Evolutionary conservation across 2,329 filamentous ascomycete genomes (phyloP), one percentile per base, ranked within the genome.

Genomic region (Scleromitrula shiraiana): DNA sequence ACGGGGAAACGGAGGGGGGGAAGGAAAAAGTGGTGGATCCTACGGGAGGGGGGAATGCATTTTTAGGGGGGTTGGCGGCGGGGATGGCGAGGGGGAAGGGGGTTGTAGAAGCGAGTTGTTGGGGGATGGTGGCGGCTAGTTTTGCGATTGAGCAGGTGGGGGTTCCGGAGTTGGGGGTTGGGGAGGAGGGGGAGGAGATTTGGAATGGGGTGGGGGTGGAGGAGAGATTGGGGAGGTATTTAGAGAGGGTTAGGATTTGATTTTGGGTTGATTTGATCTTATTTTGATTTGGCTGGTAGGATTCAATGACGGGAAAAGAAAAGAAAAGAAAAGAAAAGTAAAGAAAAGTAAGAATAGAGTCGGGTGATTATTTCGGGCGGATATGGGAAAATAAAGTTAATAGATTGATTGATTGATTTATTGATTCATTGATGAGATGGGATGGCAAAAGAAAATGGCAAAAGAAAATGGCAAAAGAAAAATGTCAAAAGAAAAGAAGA

Each of bases 71-170:
- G n/a, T 57, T 81, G 39, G 69, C 73, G 0, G 70, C 82, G 10
- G 80, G 72, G 1, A 66, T 84, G 56, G 81, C 73, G 26, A 69
- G 83, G 44, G 80, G 78, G 1, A 71, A 76, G 56, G 62, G 65
- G 22, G 70, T 86, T 33, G 78, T 82, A 51, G 81, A 88, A 58
- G 89, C 88, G 5, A 82, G 85, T 5, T 72, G 78, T 0, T 91
- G 84, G 79, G 93, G 83, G 4, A 84, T 79, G 38, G 76, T 97
- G 5, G 84, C 88, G 2, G 91, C 93, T 7, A 90, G 89, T 60
- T 93, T 95, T 65, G 88, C 88, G 14, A 95, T 98, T 59, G 90
- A 98, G 67, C 93, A 98, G 65, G 82, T 95, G 44, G 91, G 93
- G 0, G 78, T 94, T 64, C 91, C 91, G 0, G 64, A 64, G 1